Percentiles rank a stretch among this genome's conserved stretches.
These are phyloP conservation scores for Boletellus ananiceps DNA, from an alignment of 768 basidiomycete genomes.

Conservation along the genomic window DNA sequence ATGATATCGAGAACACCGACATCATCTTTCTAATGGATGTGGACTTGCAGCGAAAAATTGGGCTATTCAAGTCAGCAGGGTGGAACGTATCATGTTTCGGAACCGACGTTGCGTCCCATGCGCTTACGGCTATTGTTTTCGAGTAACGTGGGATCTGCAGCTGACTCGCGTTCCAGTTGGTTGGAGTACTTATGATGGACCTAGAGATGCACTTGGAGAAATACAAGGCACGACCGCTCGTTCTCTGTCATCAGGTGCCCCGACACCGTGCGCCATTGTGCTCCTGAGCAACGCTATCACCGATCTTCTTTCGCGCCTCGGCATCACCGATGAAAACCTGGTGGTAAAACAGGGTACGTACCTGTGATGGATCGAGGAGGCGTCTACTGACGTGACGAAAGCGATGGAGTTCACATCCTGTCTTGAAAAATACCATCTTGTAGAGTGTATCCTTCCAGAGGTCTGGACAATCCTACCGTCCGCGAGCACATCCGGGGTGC, in stretches of 20 bases:
- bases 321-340: constrained; percentile 50
- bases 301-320: constrained; percentile 59
- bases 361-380: constrained; percentile 53
- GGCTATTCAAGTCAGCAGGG: constrained; percentile 48
- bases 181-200: constrained; percentile 60
- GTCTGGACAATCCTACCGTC: too few species aligned
- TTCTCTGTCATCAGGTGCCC: too few species aligned
- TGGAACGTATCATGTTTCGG: constrained; percentile 48
- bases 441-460: too few species aligned
- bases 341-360: too few species aligned
- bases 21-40: constrained; percentile 66
- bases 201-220: constrained; percentile 41
- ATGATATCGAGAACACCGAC: too few species aligned
- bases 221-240: constrained; percentile 37
- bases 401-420: too few species aligned
- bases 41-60: constrained; percentile 54
- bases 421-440: too few species aligned
- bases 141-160: not conserved
- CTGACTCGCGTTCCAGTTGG: constrained; percentile 38
- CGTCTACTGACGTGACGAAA: constrained; percentile 41
- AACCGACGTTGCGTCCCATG: constrained; percentile 49
- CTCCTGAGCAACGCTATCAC: constrained; percentile 69
- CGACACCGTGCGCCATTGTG: constrained; percentile 57
- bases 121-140: constrained; percentile 27
- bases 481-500: too few species aligned